A percentile compares a stretch with the other conserved stretches of the same genome.
Conservation (phyloP, 768 basidiomycete genomes). For the Tephrocybe sp. region DNA sequence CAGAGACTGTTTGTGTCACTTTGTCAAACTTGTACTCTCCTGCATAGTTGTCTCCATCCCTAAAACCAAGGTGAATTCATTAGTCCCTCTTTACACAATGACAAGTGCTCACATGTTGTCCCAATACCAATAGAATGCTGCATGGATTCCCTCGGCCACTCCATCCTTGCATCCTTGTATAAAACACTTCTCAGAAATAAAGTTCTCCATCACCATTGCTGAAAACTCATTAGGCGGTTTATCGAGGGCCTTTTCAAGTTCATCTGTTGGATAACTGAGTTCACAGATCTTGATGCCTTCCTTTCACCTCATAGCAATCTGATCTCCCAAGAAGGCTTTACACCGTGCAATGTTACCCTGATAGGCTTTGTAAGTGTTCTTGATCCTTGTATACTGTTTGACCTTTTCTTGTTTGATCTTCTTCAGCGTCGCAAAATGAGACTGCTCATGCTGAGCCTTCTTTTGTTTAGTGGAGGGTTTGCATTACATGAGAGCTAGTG, state of each 20-base stretch:
- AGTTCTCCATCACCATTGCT: neutral
- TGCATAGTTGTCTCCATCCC: too few species aligned
- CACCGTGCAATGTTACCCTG: neutral
- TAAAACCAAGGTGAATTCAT: too few species aligned
- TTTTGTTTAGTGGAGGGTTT: too few species aligned
- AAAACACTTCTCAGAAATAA: conserved; percentile 5
- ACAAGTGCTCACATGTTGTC: too few species aligned
- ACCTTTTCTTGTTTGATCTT: neutral
- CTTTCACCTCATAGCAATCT: neutral
- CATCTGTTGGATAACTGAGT: conserved; percentile 2
- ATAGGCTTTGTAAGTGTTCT: neutral
- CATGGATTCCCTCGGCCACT: too few species aligned
- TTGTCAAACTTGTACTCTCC: too few species aligned
- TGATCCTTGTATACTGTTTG: neutral
- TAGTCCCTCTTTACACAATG: too few species aligned
- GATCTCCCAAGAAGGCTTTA: neutral
- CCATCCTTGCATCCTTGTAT: too few species aligned
- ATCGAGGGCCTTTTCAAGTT: conserved; percentile 2
- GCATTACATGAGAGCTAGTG: too few species aligned
- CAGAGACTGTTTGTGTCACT: conserved; percentile 20
- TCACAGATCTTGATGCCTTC: neutral
- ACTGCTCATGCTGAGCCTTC: neutral
- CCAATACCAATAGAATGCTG: too few species aligned
- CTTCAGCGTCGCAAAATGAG: neutral
- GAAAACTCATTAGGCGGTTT: conserved; percentile 3